Evolutionary conservation across 106 monocot species (phyloP).

Genomic region (Vanilla planifolia): DNA sequence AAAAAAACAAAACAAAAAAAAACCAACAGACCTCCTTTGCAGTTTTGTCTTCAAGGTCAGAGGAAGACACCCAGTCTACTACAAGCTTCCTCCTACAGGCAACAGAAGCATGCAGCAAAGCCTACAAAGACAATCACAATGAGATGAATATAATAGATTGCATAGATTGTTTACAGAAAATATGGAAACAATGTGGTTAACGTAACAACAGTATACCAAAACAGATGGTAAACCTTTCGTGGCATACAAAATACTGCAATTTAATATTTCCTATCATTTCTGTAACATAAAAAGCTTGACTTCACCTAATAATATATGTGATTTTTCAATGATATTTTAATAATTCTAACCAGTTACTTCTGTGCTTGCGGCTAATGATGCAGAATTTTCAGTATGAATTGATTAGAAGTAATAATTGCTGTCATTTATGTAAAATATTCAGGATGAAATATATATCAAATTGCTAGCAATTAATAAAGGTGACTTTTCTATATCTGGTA

Average conservation of each 20-base stretch:
- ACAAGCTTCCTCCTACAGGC: slow-evolving; percentile 54
- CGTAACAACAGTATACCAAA: background rate
- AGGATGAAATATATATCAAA: no score
- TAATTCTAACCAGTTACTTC: no score
- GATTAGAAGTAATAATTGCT: no score
- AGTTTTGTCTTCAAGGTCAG: slow-evolving; percentile 68
- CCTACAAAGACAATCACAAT: slow-evolving; percentile 25
- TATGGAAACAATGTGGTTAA: background rate
- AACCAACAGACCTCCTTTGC: slow-evolving; percentile 38
- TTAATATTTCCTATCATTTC: background rate
- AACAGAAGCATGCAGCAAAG: slow-evolving; percentile 82
- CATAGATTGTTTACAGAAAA: background rate
- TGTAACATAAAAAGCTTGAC: no score
- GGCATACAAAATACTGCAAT: background rate
- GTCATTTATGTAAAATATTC: no score
- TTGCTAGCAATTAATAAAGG: no score
- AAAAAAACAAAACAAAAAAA: no score
- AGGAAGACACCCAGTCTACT: slow-evolving; percentile 74
- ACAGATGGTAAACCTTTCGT: background rate
- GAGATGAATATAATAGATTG: background rate
- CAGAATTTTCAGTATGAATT: no score
- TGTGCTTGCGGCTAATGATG: no score
- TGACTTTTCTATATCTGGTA: no score
- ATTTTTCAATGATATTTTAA: no score
- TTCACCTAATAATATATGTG: no score